Evolutionary conservation across 2,329 filamentous ascomycete genomes (phyloP), one percentile per base, ranked within the genome.

Genomic region (Claviceps arundinis): DNA sequence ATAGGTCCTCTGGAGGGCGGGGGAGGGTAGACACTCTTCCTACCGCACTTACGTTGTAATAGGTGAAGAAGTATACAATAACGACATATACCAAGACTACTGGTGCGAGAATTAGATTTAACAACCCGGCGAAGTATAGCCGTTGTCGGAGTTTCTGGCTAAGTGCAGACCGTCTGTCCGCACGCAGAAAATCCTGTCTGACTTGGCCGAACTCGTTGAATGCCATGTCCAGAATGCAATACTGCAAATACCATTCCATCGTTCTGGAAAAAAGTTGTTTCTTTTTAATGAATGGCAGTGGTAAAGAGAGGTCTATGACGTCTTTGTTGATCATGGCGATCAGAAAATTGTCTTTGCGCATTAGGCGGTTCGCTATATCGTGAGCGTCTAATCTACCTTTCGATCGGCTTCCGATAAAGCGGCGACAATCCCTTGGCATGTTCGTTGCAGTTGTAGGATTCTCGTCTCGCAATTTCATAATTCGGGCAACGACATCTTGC

Each of bases 251-350:
- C 89, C 89, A 96, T 63, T 95, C 85, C 55, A 97, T 76, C 1
- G 88, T 94, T 59, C 85, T 84, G 0, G 93, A 96, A 62, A 96
- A 91, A 50, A 95, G 74, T 57, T 91, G 87, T 22, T 85, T 80
- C 44, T 82, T 82, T 41, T 83, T 79, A 2, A 96, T 62, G 56
- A 96, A 90, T 0, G 93, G 93, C 2, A 98, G 68, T 2, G 89
- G 88, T 2, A 96, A 76, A 0, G 87, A 89, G 46, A 97, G 73
- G 63, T 98, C 84, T 43, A 98, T 69, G 40, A 97, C 81, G 55
- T 97, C 93, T 67, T 98, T 97, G 73, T 98, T 98, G 70, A 97
- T 89, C 61, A 98, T 75, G 4, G 93, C 93, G 61, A 98, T 96
- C 56, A 96, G 79, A 61, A 96, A 98, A 62, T 98, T 98, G 56